phyloP scores from a whole-genome alignment of 176 grass and related monocot species.

The Secale cereale region DNA sequence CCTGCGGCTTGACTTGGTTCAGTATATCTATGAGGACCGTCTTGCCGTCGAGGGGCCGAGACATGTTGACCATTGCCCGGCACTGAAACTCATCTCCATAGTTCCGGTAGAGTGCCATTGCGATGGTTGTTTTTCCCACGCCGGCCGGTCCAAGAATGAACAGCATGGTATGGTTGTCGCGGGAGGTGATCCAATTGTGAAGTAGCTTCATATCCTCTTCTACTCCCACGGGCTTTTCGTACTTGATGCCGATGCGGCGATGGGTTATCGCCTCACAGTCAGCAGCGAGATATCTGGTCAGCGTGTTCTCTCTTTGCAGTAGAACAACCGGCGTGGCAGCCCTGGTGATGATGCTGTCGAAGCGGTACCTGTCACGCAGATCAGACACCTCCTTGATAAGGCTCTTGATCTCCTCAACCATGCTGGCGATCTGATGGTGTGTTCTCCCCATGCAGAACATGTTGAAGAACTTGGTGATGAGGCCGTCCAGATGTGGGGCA shows the following conservation, averaged over 20 bases:
- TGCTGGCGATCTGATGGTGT: not conserved
- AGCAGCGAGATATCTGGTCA: too few relatives aligned
- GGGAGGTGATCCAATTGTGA: not conserved
- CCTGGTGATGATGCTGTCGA: not conserved
- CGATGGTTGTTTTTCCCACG: not conserved
- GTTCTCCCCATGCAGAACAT: too few relatives aligned
- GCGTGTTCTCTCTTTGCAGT: too few relatives aligned
- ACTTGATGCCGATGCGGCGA: not conserved
- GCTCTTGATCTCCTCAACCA: not conserved
- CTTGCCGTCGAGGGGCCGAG: accelerated
- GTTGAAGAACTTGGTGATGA: not conserved
- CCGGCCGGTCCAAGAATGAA: not conserved
- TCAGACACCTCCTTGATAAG: not conserved
- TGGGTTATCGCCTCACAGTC: too few relatives aligned
- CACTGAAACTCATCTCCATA: not conserved
- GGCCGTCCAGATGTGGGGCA: not conserved
- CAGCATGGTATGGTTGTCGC: not conserved
- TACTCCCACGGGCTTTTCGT: not conserved
- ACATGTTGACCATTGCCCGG: not conserved
- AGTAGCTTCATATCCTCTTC: not conserved
- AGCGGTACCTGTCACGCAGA: not conserved
- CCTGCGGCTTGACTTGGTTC: too few relatives aligned
- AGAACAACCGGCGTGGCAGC: too few relatives aligned
- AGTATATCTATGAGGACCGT: too few relatives aligned
- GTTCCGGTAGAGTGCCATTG: not conserved